These are phyloP conservation scores for Moesziomyces globuligerus DNA, from an alignment of 1,284 basidiomycete species.

Conservation along the genomic window DNA sequence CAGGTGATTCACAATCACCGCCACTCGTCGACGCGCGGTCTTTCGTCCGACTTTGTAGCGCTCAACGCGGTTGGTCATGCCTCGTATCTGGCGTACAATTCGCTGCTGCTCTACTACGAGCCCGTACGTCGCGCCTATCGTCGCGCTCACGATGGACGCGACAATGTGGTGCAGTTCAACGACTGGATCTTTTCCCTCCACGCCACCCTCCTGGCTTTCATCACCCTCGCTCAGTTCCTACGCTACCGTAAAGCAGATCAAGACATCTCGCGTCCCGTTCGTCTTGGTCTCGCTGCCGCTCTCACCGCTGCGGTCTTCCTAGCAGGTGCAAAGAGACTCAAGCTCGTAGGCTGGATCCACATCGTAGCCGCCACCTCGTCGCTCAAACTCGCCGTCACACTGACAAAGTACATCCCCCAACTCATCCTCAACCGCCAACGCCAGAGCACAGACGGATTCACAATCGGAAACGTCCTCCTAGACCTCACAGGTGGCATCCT, in stretches of 20 bases:
- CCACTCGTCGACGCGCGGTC: slow-evolving; percentile 33
- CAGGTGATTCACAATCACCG: slow-evolving; percentile 52
- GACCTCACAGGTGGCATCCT: slow-evolving; percentile 67
- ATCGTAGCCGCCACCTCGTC: slow-evolving; percentile 57
- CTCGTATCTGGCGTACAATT: slow-evolving; percentile 52
- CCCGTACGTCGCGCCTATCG: slow-evolving; percentile 50
- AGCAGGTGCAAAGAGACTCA: slow-evolving; percentile 9
- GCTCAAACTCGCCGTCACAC: slow-evolving; percentile 68
- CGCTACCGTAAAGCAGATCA: slow-evolving; percentile 5
- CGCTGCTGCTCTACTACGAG: slow-evolving; percentile 33
- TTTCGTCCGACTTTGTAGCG: slow-evolving; percentile 55
- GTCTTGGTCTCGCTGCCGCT: slow-evolving; percentile 5
- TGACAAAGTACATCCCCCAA: slow-evolving; percentile 66
- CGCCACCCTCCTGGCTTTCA: slow-evolving; percentile 30
- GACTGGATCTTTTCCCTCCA: slow-evolving; percentile 53
- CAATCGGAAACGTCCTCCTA: slow-evolving; percentile 68
- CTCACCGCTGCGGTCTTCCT: slow-evolving; percentile 15
- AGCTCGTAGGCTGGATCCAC: slow-evolving; percentile 31
- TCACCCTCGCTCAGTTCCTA: slow-evolving; percentile 20
- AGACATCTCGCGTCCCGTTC: slow-evolving; percentile 5
- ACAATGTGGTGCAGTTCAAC: slow-evolving; percentile 53
- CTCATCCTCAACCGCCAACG: slow-evolving; percentile 66
- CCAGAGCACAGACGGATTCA: slow-evolving; percentile 67
- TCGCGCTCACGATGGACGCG: slow-evolving; percentile 32
- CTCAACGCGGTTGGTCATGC: slow-evolving; percentile 58